These are phyloP conservation scores for Telopea speciosissima DNA, from an alignment of 177 flowering plant species.

Conservation along the genomic window DNA sequence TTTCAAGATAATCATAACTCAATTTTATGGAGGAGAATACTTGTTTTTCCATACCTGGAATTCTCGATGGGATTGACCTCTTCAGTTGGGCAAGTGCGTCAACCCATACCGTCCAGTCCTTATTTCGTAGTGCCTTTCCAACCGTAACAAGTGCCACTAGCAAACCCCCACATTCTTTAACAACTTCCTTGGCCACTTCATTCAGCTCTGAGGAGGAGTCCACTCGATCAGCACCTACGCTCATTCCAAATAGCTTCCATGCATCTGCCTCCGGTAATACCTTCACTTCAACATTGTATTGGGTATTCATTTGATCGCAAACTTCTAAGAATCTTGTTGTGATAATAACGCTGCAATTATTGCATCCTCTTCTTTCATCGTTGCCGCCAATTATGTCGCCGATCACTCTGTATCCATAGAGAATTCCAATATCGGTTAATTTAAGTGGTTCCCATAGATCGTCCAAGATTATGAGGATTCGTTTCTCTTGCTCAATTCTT, in stretches of 20 bases:
- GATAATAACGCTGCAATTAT: conserved; percentile 4
- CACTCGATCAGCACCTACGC: conserved; percentile 8
- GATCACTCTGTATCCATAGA: not conserved
- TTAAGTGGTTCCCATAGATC: conserved; percentile 19
- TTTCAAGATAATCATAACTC: too few relatives aligned
- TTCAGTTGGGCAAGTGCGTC: conserved; percentile 3
- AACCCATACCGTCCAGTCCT: not conserved
- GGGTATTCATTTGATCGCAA: conserved; percentile 9
- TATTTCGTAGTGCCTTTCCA: conserved; percentile 11
- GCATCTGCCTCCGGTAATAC: conserved; percentile 14
- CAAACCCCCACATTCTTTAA: conserved; percentile 14
- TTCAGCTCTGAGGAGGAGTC: not conserved
- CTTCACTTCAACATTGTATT: not conserved
- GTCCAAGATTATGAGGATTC: conserved; percentile 18
- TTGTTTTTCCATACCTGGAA: too few relatives aligned
- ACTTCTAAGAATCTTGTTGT: conserved; percentile 10
- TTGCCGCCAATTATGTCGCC: too few relatives aligned
- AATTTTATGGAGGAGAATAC: too few relatives aligned
- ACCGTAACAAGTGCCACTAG: conserved; percentile 14
- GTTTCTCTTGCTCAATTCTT: conserved; percentile 7
- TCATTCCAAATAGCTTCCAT: conserved; percentile 13
- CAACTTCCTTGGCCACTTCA: conserved; percentile 6
- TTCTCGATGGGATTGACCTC: not conserved
- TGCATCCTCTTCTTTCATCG: not conserved
- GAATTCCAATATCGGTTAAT: conserved; percentile 15